Percentiles rank a stretch among this genome's conserved stretches.
These are phyloP conservation scores for Mallotus japonicus DNA, from an alignment of 441 rosid species.

Conservation along the genomic window DNA sequence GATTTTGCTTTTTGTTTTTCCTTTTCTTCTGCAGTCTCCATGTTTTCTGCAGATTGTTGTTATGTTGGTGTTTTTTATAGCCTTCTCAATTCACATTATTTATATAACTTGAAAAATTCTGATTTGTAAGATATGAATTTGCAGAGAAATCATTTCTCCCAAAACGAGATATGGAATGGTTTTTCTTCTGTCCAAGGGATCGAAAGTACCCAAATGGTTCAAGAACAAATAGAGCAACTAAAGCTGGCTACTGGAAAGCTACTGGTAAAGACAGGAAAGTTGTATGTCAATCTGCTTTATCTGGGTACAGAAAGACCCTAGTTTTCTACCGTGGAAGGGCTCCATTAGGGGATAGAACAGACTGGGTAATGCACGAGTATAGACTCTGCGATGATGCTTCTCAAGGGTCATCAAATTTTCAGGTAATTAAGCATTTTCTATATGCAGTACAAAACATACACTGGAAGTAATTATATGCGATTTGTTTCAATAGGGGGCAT, in stretches of 20 bases:
- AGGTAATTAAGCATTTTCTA: constrained; percentile 33
- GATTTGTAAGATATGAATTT: constrained; percentile 18
- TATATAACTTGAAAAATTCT: background rate
- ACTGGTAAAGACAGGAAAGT: constrained; percentile 81
- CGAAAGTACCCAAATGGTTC: constrained; percentile 65
- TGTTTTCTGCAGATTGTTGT: too few species aligned
- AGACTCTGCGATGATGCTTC: constrained; percentile 57
- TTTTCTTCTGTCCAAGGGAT: constrained; percentile 78
- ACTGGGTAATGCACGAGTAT: constrained; percentile 87
- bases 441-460: background rate
- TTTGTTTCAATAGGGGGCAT: constrained; percentile 51
- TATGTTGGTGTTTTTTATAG: background rate
- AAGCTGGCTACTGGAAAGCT: constrained; percentile 78
- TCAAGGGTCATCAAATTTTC: constrained; percentile 43
- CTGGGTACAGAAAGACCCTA: constrained; percentile 69
- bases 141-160: constrained; percentile 83
- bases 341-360: constrained; percentile 67
- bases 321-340: constrained; percentile 83
- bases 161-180: constrained; percentile 79
- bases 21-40: too few species aligned
- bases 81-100: background rate
- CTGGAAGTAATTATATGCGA: background rate
- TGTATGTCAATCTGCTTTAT: constrained; percentile 47
- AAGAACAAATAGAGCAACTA: constrained; percentile 64
- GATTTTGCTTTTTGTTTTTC: too few species aligned